These are phyloP conservation scores for Dryadomyces quercivorus DNA, from an alignment of 2,329 filamentous ascomycete species.

Conservation along the genomic window DNA sequence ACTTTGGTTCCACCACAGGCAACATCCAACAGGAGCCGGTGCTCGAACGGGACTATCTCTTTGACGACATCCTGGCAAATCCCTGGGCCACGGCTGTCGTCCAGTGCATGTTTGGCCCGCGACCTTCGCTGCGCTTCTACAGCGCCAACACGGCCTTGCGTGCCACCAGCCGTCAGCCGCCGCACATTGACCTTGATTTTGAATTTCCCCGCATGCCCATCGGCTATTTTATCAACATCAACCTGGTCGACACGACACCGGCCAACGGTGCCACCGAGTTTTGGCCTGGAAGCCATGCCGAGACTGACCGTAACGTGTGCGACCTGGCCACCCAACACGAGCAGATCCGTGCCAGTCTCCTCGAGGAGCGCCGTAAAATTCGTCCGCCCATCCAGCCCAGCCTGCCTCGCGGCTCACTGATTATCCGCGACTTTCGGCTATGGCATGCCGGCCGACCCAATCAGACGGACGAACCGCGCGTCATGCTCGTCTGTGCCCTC, in stretches of 20 bases:
- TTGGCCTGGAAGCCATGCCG: constrained; percentile 1
- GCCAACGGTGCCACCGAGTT: constrained; percentile 4
- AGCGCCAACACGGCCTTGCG: constrained; percentile 46
- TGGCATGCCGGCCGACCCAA: constrained; percentile 41
- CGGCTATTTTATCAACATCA: constrained; percentile 38
- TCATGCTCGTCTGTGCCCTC: constrained; percentile 23
- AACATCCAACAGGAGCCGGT: too few relatives aligned
- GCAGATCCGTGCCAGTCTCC: constrained; percentile 31
- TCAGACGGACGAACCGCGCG: constrained; percentile 23
- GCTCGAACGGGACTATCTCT: neutral
- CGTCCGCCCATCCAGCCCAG: constrained; percentile 22
- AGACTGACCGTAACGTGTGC: constrained; percentile 24
- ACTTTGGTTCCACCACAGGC: too few relatives aligned
- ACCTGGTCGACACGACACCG: neutral
- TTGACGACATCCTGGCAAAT: neutral
- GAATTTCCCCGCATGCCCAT: constrained; percentile 40
- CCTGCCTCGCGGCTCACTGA: constrained; percentile 29
- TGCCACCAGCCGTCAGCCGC: constrained; percentile 35
- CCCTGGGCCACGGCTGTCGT: neutral
- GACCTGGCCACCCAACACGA: constrained; percentile 28
- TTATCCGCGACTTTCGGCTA: constrained; percentile 32
- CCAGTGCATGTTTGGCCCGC: constrained; percentile 30
- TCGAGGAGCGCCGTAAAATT: constrained; percentile 15
- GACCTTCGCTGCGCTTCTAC: constrained; percentile 43
- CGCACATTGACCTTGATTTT: constrained; percentile 48